Base-by-base conservation (phyloP, 2,329 filamentous ascomycete genomes). In the Aspergillus pseudoglaucus region DNA sequence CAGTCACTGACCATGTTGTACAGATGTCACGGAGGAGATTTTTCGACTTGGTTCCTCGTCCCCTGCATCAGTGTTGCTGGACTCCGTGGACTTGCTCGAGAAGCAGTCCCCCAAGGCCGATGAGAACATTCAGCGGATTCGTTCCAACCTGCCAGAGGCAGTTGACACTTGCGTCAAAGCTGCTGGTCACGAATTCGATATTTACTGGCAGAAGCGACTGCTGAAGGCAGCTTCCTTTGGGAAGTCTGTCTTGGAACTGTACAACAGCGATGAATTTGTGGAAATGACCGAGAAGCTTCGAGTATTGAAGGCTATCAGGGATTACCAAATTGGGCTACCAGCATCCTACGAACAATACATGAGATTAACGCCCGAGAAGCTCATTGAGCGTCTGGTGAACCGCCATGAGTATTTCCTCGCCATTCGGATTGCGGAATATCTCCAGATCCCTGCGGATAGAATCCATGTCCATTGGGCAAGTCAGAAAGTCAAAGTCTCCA, bases 401-500 rank as follows among this genome's bases (percentile, higher is more conserved):
- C 84, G 93, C 9, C 87, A 90, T 59, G 88, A 97, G 64, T 96
- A 97, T 64, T 77, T 96, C 1, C 78, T 98, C 3, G 91, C 93
- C 0, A 79, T 98, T 17, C 86, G 89, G 42, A 82, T 98, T 42
- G 90, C 91, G 0, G 84, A 88, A 37, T 95, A 94, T 64, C 75
- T 98, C 2, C 86, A 85, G 50, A 77, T 98, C 3, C 85, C 91
- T 0, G 87, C 90, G 0, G 90, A 94, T 65, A 82, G 84, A 46
- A 95, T 98, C 50, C 95, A 96, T 60, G 89, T 95, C 1, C 90
- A 96, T 64, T 98, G 93, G 93, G 93, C 93, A 1, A 91, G 87
- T 15, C 85, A 93, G 63, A 98, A 97, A 66, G 91, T 97, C 3
- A 87, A 90, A 22, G 75, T 86, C 2, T 90, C 90, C 0, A 79